These are phyloP conservation scores for Thelonectria discophora DNA, from an alignment of 2,329 filamentous ascomycete genomes.

Conservation along the genomic window DNA sequence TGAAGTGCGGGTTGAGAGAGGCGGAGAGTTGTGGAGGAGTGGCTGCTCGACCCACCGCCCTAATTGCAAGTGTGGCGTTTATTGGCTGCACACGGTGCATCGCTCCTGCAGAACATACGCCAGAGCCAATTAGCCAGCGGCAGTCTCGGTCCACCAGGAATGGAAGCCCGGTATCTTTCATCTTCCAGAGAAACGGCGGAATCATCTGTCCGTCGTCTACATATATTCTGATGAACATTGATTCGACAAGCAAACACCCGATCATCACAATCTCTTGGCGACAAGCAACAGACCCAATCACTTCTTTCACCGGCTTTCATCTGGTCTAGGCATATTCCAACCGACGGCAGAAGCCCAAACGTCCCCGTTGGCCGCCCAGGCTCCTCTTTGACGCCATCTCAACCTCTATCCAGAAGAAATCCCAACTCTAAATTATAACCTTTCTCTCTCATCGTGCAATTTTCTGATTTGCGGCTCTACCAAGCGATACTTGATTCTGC, in stretches of 20 bases:
- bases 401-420: not conserved
- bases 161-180: not conserved
- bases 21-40: conserved; percentile 23
- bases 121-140: conserved; percentile 7
- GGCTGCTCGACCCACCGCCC: conserved; percentile 20
- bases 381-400: not conserved
- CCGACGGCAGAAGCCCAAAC: not conserved
- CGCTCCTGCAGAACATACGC: conserved; percentile 13
- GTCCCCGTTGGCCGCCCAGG: not conserved
- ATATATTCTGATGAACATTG: too few species aligned
- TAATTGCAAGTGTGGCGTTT: conserved; percentile 8
- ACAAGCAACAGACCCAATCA: too few species aligned
- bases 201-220: too few species aligned
- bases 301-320: too few species aligned
- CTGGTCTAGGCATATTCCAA: too few species aligned
- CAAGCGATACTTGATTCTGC: not conserved
- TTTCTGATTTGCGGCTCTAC: conserved; percentile 1
- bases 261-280: too few species aligned
- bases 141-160: conserved; percentile 1
- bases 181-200: too few species aligned
- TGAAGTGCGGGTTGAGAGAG: conserved; percentile 17
- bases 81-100: conserved; percentile 16
- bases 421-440: conserved; percentile 1
- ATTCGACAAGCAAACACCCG: too few species aligned
- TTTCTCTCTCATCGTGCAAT: not conserved